Evolutionary conservation across 2,329 filamentous ascomycete species (phyloP).

Genomic region (Ceratocystis colombiana): DNA sequence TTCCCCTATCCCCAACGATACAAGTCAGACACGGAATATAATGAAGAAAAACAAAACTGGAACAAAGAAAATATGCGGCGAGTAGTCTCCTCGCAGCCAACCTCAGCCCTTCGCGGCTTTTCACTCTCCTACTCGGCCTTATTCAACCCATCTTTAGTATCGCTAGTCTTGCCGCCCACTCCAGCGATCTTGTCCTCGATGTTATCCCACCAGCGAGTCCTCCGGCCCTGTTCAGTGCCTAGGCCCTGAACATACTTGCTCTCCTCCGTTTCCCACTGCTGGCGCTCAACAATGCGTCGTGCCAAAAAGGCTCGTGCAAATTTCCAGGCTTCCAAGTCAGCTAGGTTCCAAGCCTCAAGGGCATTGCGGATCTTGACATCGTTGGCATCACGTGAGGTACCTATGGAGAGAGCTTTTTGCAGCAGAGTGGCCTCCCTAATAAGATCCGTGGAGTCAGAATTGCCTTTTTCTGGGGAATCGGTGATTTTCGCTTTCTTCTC

Average conservation of each 20-base stretch:
- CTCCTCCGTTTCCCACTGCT: constrained; percentile 61
- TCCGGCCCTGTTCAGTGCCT: constrained; percentile 41
- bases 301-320: constrained; percentile 61
- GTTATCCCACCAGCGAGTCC: constrained; percentile 33
- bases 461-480: constrained; percentile 31
- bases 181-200: constrained; percentile 26
- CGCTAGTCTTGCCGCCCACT: constrained; percentile 13
- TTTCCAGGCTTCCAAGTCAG: constrained; percentile 67
- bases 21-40: not conserved
- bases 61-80: not conserved
- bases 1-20: not conserved
- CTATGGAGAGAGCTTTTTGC: constrained; percentile 42
- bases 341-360: constrained; percentile 57
- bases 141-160: not conserved
- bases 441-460: constrained; percentile 37
- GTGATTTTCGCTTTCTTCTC: not conserved
- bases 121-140: constrained; percentile 10
- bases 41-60: not conserved
- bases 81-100: not conserved
- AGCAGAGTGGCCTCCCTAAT: constrained; percentile 43
- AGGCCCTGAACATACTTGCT: constrained; percentile 52
- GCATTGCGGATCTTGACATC: constrained; percentile 43
- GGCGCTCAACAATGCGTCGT: constrained; percentile 50
- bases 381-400: constrained; percentile 35
- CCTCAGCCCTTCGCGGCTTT: not conserved